phyloP scores from a whole-genome alignment of 1,284 basidiomycete genomes.

The Coniophora puteana region DNA sequence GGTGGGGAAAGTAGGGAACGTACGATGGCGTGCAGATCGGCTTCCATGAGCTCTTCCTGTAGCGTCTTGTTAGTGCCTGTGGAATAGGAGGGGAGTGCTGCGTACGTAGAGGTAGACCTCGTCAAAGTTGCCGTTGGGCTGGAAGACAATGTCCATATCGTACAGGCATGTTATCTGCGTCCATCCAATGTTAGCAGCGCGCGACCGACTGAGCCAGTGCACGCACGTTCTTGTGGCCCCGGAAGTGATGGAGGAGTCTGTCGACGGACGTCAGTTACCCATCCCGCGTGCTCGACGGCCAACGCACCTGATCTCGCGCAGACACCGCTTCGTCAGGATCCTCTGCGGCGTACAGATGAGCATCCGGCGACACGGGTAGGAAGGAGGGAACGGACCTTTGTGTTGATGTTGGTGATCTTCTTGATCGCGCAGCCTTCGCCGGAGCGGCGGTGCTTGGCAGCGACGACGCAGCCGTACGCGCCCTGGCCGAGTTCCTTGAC shows the following conservation, averaged over 20 bases:
- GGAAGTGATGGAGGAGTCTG: constrained; percentile 90
- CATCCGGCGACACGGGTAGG: background rate
- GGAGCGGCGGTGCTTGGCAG: constrained; percentile 79
- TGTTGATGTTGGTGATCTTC: constrained; percentile 98
- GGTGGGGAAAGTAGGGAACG: constrained; percentile 5
- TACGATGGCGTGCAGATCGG: constrained; percentile 98
- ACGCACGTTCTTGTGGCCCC: constrained; percentile 92
- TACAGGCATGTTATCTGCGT: constrained; percentile 89
- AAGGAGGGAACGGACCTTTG: constrained; percentile 54
- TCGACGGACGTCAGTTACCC: constrained; percentile 1
- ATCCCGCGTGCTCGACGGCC: constrained; percentile 3
- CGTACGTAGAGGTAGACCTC: constrained; percentile 92
- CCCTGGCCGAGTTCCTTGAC: constrained; percentile 96
- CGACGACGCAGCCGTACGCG: constrained; percentile 90
- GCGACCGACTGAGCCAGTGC: constrained; percentile 3
- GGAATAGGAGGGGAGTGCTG: constrained; percentile 12
- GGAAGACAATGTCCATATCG: constrained; percentile 96
- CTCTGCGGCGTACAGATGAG: constrained; percentile 43
- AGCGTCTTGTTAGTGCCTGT: constrained; percentile 1
- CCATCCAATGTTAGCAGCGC: constrained; percentile 9
- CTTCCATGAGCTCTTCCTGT: constrained; percentile 98
- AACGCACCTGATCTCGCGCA: constrained; percentile 84
- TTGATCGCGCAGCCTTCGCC: constrained; percentile 93
- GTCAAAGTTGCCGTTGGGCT: constrained; percentile 85
- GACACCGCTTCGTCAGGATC: constrained; percentile 92